A percentile compares a stretch with the other conserved stretches of the same genome.
Conservation (phyloP, 140 eudicot species). For the Stevia rebaudiana region DNA sequence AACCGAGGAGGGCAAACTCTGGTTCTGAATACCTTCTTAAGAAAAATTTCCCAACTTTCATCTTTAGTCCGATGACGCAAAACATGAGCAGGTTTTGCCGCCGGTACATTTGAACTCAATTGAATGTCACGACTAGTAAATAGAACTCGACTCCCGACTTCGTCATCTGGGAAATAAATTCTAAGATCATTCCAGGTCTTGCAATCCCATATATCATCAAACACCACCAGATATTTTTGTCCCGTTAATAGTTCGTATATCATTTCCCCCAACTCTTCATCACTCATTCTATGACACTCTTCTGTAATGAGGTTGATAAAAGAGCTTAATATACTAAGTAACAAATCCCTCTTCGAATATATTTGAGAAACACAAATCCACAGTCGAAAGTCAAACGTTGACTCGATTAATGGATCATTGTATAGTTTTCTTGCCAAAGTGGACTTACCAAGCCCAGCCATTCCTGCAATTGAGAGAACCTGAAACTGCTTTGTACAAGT, state of each 20-base stretch:
- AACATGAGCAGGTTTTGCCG: neutral
- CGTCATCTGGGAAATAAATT: slow-evolving; percentile 22
- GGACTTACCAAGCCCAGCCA: slow-evolving; percentile 37
- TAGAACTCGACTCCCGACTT: slow-evolving; percentile 17
- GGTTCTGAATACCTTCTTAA: neutral
- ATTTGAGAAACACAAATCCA: slow-evolving; percentile 27
- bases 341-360: neutral
- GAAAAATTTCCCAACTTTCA: slow-evolving; percentile 20
- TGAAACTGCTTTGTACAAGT: neutral
- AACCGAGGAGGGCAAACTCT: neutral
- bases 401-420: neutral
- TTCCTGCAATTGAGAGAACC: slow-evolving; percentile 24
- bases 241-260: slow-evolving; percentile 7
- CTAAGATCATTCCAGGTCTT: slow-evolving; percentile 23
- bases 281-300: neutral
- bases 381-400: slow-evolving; percentile 13
- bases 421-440: slow-evolving; percentile 28
- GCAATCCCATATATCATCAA: slow-evolving; percentile 34
- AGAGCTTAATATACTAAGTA: neutral
- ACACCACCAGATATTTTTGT: slow-evolving; percentile 25
- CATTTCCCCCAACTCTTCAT: slow-evolving; percentile 7
- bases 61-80: neutral
- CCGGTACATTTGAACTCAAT: slow-evolving; percentile 7
- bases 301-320: neutral
- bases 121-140: slow-evolving; percentile 18